phyloP scores from a whole-genome alignment of 257 asterid species.

The Thymus mandschuricus region DNA sequence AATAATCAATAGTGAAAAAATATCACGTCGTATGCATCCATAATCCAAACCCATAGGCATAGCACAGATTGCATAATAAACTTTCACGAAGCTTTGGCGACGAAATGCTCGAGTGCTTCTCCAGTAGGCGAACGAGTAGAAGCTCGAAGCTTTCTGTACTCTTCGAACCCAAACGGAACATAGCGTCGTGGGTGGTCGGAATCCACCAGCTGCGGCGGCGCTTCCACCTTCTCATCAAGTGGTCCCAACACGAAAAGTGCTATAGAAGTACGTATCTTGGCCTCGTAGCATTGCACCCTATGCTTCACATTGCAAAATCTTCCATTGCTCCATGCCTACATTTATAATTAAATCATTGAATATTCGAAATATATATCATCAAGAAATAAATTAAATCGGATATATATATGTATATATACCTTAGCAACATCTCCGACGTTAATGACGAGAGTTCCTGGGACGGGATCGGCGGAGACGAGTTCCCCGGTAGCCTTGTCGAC shows the following conservation, averaged over 20 bases:
- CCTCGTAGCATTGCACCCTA: conserved; percentile 40
- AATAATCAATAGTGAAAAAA: too few relatives aligned
- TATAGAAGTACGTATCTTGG: conserved; percentile 26
- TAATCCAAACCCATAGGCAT: not conserved
- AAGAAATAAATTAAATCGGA: too few relatives aligned
- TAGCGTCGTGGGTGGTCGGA: conserved; percentile 28
- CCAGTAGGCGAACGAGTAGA: conserved; percentile 36
- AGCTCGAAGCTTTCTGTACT: conserved; percentile 36
- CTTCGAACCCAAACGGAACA: conserved; percentile 34
- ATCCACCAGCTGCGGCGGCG: conserved; percentile 35
- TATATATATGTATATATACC: conserved; percentile 28
- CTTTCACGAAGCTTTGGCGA: not conserved
- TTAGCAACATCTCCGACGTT: conserved; percentile 42
- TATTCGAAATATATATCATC: not conserved
- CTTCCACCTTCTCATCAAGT: conserved; percentile 35
- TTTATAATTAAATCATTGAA: too few relatives aligned
- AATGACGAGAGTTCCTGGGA: conserved; percentile 38
- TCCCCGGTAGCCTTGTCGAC: conserved; percentile 41
- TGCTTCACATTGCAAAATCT: conserved; percentile 51
- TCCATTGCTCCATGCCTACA: conserved; percentile 48
- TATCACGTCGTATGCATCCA: not conserved
- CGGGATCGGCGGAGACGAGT: conserved; percentile 42
- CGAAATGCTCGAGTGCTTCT: conserved; percentile 31
- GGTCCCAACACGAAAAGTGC: conserved; percentile 39
- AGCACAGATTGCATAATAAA: too few relatives aligned